These are phyloP conservation scores for Dimocarpus longan DNA, from an alignment of 345 rosid genomes.

Conservation along the genomic window DNA sequence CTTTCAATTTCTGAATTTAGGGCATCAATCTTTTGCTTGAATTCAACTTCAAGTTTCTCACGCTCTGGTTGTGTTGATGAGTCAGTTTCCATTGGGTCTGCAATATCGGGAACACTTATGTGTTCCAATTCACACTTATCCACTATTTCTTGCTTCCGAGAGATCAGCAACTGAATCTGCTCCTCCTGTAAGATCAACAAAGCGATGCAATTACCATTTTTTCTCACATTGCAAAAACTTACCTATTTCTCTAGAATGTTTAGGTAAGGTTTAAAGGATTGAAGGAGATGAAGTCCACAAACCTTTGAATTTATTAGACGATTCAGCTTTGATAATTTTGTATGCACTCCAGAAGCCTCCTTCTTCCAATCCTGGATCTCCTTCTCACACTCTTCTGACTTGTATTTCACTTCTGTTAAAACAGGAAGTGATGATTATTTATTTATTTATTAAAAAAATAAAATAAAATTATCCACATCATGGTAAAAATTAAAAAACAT, in stretches of 20 bases:
- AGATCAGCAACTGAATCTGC: slow-evolving; percentile 69
- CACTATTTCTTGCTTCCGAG: slow-evolving; percentile 68
- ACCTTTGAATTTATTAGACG: slow-evolving; percentile 89
- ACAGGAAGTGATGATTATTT: slow-evolving; percentile 20
- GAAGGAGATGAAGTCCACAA: neutral
- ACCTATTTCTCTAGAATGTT: slow-evolving; percentile 9
- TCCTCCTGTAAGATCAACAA: slow-evolving; percentile 57
- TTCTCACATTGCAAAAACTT: neutral
- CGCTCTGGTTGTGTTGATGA: slow-evolving; percentile 58
- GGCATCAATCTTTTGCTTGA: slow-evolving; percentile 77
- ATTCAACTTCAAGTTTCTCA: slow-evolving; percentile 75
- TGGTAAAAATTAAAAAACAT: slow-evolving; percentile 4
- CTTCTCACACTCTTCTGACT: slow-evolving; percentile 88
- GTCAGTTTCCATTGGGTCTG: slow-evolving; percentile 80
- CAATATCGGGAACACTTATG: slow-evolving; percentile 65
- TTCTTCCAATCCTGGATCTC: slow-evolving; percentile 90
- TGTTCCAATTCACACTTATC: slow-evolving; percentile 89
- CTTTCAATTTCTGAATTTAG: slow-evolving; percentile 74
- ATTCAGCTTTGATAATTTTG: slow-evolving; percentile 73
- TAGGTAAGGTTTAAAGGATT: neutral
- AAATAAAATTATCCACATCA: slow-evolving; percentile 13
- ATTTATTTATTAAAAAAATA: neutral
- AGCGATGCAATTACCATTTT: slow-evolving; percentile 15
- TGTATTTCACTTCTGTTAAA: slow-evolving; percentile 75
- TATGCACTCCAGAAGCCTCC: slow-evolving; percentile 76